Evolutionary conservation across 2,329 filamentous ascomycete genomes (phyloP).

Genomic region (Amphichorda felina): DNA sequence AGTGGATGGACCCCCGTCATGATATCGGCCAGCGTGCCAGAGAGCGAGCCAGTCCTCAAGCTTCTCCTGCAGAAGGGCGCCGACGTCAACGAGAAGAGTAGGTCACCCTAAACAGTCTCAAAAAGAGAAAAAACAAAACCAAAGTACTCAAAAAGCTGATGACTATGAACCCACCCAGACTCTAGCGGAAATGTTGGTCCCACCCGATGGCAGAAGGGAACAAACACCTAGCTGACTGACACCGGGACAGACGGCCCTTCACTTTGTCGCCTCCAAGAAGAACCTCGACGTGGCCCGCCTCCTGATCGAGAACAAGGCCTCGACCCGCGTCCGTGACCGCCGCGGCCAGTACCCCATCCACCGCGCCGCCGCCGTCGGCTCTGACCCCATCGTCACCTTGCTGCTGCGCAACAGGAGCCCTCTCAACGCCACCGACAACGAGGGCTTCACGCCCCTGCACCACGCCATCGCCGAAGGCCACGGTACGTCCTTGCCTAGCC

Average conservation of each 20-base stretch:
- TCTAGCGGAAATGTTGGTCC: constrained; percentile 47
- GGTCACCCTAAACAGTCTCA: constrained; percentile 5
- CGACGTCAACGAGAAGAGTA: constrained; percentile 63
- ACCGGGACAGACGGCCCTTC: constrained; percentile 59
- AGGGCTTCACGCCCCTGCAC: constrained; percentile 82
- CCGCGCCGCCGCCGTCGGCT: constrained; percentile 81
- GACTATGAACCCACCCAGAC: constrained; percentile 28
- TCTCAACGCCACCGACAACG: constrained; percentile 68
- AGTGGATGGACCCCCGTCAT: constrained; percentile 76
- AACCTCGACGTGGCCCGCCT: constrained; percentile 72
- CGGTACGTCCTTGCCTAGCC: constrained; percentile 38
- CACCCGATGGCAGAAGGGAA: too few relatives aligned
- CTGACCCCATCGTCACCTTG: constrained; percentile 73
- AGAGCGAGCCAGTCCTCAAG: constrained; percentile 56
- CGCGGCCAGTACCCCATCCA: constrained; percentile 86
- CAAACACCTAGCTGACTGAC: too few relatives aligned
- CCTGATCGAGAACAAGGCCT: constrained; percentile 66
- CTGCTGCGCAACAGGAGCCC: constrained; percentile 69
- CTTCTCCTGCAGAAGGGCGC: constrained; percentile 58
- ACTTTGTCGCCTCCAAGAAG: constrained; percentile 84
- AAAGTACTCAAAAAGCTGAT: not conserved
- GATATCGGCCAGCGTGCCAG: constrained; percentile 67
- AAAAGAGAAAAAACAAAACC: not conserved
- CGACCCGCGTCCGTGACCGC: constrained; percentile 69
- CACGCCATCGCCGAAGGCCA: constrained; percentile 72